Evolutionary conservation across 2,329 filamentous ascomycete species (phyloP), one percentile per base, ranked within the genome.

Genomic region (Aplosporella prunicola): DNA sequence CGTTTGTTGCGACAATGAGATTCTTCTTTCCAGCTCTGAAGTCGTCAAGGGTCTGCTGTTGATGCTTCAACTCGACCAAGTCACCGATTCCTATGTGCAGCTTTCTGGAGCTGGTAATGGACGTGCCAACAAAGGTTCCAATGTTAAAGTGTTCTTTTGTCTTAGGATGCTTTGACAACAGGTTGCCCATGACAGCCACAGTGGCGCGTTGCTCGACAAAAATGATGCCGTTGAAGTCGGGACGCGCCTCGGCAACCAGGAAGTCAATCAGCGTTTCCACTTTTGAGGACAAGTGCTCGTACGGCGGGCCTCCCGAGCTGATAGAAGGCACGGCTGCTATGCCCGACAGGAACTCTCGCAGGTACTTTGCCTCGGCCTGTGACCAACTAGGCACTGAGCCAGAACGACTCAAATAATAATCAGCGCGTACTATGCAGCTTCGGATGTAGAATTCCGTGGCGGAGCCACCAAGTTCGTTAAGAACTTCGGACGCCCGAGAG

Each of bases 1-100:
- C 73, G 35, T 65, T 69, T 0, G 74, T 78, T 0, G 71, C 62
- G 13, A 79, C 52, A 23, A 78, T 67, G n/a, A 78, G 47, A 40
- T 77, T 77, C 30, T 66, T 72, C 11, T 53, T 56, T 2, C 73
- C 72, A 9, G 49, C 50, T 8, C 64, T 62, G 34, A 78, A 72
- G n/a, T 73, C 67, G 7, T 68, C 60, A 1, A 80, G 57, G 1
- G 70, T 71, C 20, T 62, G 51, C 31, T 63, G 58, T 40, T 76
- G 72, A 30, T 64, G 62, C 28, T 59, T 63, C 5, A 63, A 49
- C 25, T 67, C 62, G 1, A 63, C 52, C 5, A 76, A 56, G 32
- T 74, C 69, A 2, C 64, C 65, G 5, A 78, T 36, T 5, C 32
- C 32, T 7, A 40, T 16, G 8, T 23, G 27, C 9, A 29, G 57